A percentile compares a stretch with the other conserved stretches of the same genome.
Conservation (phyloP, 2,329 filamentous ascomycete species). For the Ophiostoma triangulosporum region DNA sequence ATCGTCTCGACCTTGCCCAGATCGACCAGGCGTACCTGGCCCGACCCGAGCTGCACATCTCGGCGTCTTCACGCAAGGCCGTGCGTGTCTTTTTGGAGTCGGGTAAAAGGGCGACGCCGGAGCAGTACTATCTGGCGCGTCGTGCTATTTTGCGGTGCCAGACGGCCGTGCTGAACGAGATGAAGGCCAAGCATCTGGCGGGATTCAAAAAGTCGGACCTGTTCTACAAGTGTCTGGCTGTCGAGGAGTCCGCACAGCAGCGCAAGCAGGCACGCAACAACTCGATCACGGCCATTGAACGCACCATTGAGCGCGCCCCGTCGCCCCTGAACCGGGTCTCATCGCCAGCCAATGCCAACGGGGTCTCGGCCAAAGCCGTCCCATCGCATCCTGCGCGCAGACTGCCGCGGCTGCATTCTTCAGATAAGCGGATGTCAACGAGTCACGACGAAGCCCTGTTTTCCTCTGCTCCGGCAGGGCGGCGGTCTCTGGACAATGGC, state of each 20-base stretch:
- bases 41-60: slow-evolving; percentile 66
- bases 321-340: slow-evolving; percentile 1
- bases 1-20: slow-evolving; percentile 76
- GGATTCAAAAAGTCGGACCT: slow-evolving; percentile 86
- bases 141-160: slow-evolving; percentile 72
- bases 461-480: slow-evolving; percentile 14
- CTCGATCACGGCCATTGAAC: background rate
- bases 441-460: background rate
- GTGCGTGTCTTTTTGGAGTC: slow-evolving; percentile 69
- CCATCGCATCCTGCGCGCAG: background rate
- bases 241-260: slow-evolving; percentile 50
- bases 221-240: slow-evolving; percentile 90
- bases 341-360: background rate
- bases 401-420: background rate
- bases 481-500: slow-evolving; percentile 55
- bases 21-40: slow-evolving; percentile 84
- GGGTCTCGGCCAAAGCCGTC: background rate
- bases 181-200: slow-evolving; percentile 68
- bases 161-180: slow-evolving; percentile 67
- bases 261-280: slow-evolving; percentile 5
- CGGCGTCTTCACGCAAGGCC: slow-evolving; percentile 51
- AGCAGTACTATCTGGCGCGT: slow-evolving; percentile 73
- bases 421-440: background rate
- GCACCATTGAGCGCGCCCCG: background rate
- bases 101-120: slow-evolving; percentile 59